Evolutionary conservation across 768 basidiomycete species (phyloP).

Genomic region (Amanita rimosa): DNA sequence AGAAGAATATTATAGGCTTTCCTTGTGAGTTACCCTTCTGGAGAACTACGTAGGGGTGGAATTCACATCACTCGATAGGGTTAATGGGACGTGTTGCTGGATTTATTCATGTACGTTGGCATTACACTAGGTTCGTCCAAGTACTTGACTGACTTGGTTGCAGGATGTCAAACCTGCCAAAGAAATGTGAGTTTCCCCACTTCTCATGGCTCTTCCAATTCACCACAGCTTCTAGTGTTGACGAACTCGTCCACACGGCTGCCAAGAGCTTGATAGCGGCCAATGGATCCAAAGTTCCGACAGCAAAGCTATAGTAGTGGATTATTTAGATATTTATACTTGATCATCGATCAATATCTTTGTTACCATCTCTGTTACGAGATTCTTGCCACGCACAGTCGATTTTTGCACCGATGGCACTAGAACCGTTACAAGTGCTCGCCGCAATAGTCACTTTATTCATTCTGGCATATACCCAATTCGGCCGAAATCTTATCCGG

Average conservation of each 20-base stretch:
- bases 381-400: no score
- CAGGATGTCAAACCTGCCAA: slow-evolving; percentile 79
- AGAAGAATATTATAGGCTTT: slow-evolving; percentile 46
- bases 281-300: slow-evolving; percentile 26
- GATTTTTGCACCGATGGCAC: no score
- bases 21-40: slow-evolving; percentile 33
- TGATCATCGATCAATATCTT: no score
- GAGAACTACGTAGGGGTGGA: not conserved
- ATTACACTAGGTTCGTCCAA: not conserved
- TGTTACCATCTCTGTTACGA: no score
- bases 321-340: no score
- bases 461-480: not conserved
- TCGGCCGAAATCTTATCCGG: not conserved
- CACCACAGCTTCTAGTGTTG: slow-evolving; percentile 41
- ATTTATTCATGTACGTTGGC: slow-evolving; percentile 41
- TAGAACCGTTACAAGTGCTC: not conserved
- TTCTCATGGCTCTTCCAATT: slow-evolving; percentile 6
- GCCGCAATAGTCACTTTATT: not conserved
- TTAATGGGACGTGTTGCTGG: slow-evolving; percentile 74
- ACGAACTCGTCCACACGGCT: slow-evolving; percentile 70
- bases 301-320: slow-evolving; percentile 35
- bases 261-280: slow-evolving; percentile 41
- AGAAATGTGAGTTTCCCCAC: slow-evolving; percentile 47
- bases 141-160: not conserved
- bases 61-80: slow-evolving; percentile 28